phyloP scores from a whole-genome alignment of 352 stramenopile species.

The Globisporangium paroecandrum region DNA sequence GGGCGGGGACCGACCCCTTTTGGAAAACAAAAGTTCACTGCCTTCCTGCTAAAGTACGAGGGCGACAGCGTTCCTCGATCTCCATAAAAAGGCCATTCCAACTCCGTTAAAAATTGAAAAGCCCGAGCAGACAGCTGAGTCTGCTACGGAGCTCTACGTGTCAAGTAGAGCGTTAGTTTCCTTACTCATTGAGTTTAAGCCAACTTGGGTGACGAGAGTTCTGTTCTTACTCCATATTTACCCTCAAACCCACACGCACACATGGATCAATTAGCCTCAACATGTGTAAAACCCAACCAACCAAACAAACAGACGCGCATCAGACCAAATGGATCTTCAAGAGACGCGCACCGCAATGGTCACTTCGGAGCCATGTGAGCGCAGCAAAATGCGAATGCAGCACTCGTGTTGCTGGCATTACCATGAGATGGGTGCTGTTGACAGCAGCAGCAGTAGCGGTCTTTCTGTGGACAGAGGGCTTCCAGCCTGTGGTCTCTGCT shows the following conservation, averaged over 20 bases:
- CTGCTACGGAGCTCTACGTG: constrained; percentile 64
- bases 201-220: constrained; percentile 5
- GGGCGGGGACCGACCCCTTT: constrained; percentile 51
- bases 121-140: constrained; percentile 38
- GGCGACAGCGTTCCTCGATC: constrained; percentile 7
- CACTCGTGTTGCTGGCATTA: not conserved
- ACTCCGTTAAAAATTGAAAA: constrained; percentile 71
- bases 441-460: not conserved
- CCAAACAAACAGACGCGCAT: not conserved
- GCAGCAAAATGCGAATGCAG: not conserved
- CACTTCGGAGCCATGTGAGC: not conserved
- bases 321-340: not conserved
- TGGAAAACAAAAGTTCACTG: constrained; percentile 19
- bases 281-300: not conserved
- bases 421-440: not conserved
- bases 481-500: not conserved
- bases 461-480: not conserved
- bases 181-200: constrained; percentile 94
- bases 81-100: constrained; percentile 61
- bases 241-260: not conserved
- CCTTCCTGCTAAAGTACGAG: constrained; percentile 42
- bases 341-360: not conserved
- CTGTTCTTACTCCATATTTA: not conserved
- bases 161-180: constrained; percentile 89
- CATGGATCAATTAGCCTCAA: not conserved